Evolutionary conservation across 305 asterid species (phyloP).

Genomic region (Nicotiana rustica): DNA sequence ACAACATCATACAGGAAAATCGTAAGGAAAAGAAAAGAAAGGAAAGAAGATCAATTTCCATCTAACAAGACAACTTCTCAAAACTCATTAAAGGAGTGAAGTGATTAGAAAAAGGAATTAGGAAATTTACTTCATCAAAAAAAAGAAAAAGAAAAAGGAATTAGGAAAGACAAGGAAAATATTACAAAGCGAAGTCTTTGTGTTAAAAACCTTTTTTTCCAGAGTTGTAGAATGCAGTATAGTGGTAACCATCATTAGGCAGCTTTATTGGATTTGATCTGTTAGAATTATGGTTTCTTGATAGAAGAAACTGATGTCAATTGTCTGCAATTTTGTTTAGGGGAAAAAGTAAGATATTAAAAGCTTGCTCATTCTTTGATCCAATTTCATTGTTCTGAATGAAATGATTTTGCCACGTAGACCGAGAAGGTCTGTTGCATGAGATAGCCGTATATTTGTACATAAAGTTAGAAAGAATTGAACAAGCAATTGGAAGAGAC

Average conservation of each 20-base stretch:
- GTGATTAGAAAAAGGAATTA: slow-evolving; percentile 9
- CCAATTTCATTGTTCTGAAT: neutral
- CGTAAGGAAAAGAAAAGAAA: neutral
- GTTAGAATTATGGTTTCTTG: neutral
- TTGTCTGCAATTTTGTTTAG: slow-evolving; percentile 3
- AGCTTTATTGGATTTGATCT: slow-evolving; percentile 9
- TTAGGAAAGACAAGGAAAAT: neutral
- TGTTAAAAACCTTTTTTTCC: neutral
- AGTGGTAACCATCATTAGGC: neutral
- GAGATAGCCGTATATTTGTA: neutral
- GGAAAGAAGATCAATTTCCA: neutral
- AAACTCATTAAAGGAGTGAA: neutral
- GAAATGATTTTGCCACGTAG: neutral
- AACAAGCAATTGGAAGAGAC: neutral
- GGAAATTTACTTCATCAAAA: neutral
- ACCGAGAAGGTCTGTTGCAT: neutral
- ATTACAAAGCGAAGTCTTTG: neutral
- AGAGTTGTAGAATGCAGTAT: neutral
- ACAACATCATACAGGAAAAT: neutral
- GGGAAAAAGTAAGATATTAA: neutral
- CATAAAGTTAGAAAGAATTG: neutral
- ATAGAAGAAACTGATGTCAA: neutral
- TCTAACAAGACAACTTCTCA: neutral
- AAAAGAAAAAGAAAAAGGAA: neutral
- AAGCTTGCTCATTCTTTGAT: neutral